Evolutionary conservation across 2,329 filamentous ascomycete species (phyloP), one percentile per base, ranked within the genome.

Genomic region (Magnaporthiopsis incrustans): DNA sequence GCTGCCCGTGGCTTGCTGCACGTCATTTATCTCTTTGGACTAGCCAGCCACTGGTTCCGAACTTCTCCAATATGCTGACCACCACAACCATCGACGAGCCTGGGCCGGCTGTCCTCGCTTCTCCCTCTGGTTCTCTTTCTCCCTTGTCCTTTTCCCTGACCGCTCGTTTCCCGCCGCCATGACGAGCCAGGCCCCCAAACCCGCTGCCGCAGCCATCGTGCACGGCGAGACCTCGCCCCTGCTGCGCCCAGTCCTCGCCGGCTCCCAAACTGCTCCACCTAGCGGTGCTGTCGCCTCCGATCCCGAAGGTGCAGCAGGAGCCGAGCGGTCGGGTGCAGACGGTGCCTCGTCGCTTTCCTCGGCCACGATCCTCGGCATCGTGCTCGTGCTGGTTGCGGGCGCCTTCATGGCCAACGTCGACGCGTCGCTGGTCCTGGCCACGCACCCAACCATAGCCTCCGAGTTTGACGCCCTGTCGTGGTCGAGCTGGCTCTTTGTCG

Each of bases 371-470:
- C 15, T 62, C 26, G 26, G 27, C 25, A 26, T 62, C 25, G 56
- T 27, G 12, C 22, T 32, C 7, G n/a, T 27, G 14, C 25, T 57
- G 25, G 44, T 27, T 35, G 57, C 67, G 2, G 85, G 84, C 14
- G 84, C 88, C 18, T 90, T 91, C 68, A 82, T 89, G 15, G 82
- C 83, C 8, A 86, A 87, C 64, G 82, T 84, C 22, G 89, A 92
- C 69, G 75, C 77, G 0, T 87, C 85, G 1, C 76, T 91, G 0
- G 81, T 91, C 0, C 75, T 91, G 38, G 88, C 89, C 0, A 89
- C 88, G 0, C 85, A 89, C 65, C 82, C 83, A 0, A 77, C 77
- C 4, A 86, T 88, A 63, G 82, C 84, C 0, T 88, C 85, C 12
- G 82, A 87, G 63, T 88, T 88, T 68, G 76, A 81, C 63, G 77